phyloP scores from a whole-genome alignment of 805 yeast genomes.

The Candida palmyrensis region DNA sequence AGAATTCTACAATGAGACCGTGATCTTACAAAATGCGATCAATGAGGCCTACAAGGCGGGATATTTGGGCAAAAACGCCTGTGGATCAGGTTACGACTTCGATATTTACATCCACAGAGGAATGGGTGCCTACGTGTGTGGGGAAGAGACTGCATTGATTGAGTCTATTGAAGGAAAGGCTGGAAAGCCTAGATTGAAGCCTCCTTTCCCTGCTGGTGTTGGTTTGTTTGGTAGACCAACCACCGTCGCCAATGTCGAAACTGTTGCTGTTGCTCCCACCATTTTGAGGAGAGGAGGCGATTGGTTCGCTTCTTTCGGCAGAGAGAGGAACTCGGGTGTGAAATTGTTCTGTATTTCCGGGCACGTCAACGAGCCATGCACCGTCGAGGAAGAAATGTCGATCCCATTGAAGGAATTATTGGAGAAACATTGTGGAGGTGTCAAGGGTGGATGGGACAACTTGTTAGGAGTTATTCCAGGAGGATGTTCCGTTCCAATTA shows the following conservation, averaged over 20 bases:
- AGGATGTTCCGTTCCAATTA: slow-evolving; percentile 81
- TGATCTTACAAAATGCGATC: slow-evolving; percentile 69
- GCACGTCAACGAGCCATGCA: slow-evolving; percentile 88
- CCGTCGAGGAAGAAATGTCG: slow-evolving; percentile 92
- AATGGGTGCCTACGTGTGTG: slow-evolving; percentile 91
- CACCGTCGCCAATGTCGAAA: slow-evolving; percentile 87
- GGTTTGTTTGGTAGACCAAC: slow-evolving; percentile 89
- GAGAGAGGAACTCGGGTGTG: slow-evolving; percentile 80
- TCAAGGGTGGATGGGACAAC: slow-evolving; percentile 91
- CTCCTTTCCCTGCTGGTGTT: slow-evolving; percentile 93
- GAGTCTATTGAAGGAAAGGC: slow-evolving; percentile 91
- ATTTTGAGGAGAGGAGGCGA: slow-evolving; percentile 84
- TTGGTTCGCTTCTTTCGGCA: slow-evolving; percentile 81
- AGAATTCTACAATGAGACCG: slow-evolving; percentile 82
- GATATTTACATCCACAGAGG: slow-evolving; percentile 87
- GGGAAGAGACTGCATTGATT: slow-evolving; percentile 87
- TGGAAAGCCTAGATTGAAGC: slow-evolving; percentile 90
- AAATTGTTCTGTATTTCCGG: slow-evolving; percentile 85
- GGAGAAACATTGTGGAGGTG: slow-evolving; percentile 88
- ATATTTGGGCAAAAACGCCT: slow-evolving; percentile 74
- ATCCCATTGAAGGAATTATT: slow-evolving; percentile 77
- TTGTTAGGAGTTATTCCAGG: slow-evolving; percentile 85
- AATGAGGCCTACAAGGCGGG: slow-evolving; percentile 85
- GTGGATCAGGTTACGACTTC: slow-evolving; percentile 82
- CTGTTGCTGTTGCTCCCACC: slow-evolving; percentile 87